Evolutionary conservation across 2,329 filamentous ascomycete genomes (phyloP).

Genomic region (Calonectria hawksworthii): DNA sequence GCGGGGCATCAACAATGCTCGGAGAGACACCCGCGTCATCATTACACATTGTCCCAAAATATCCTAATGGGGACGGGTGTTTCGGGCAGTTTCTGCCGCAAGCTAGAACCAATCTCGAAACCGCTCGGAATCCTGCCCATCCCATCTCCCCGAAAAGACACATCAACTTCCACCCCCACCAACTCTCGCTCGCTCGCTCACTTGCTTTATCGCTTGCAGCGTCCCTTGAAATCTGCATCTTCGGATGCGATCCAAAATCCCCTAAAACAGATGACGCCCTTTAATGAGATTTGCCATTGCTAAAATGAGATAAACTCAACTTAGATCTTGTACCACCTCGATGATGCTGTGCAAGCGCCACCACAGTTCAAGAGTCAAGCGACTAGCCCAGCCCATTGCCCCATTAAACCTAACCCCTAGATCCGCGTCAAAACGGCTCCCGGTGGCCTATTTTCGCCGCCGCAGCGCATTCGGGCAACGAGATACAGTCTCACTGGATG

Average conservation of each 20-base stretch:
- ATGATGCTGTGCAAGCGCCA: conserved; percentile 1
- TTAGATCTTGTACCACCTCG: not conserved
- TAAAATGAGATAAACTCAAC: not conserved
- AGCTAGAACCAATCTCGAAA: conserved; percentile 13
- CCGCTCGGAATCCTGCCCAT: not conserved
- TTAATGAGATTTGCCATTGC: not conserved
- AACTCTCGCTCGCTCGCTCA: not conserved
- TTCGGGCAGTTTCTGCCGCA: not conserved
- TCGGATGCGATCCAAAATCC: not conserved
- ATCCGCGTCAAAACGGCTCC: not conserved
- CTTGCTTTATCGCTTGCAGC: not conserved
- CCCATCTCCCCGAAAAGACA: not conserved
- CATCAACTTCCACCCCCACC: not conserved
- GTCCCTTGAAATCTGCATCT: not conserved
- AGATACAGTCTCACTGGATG: not conserved
- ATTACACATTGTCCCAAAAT: not conserved
- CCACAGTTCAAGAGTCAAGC: not conserved
- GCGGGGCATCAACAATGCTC: not conserved
- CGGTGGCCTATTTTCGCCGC: no score
- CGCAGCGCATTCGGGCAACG: not conserved
- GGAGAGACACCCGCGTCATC: not conserved
- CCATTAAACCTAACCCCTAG: not conserved
- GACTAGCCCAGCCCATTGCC: not conserved
- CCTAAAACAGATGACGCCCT: not conserved
- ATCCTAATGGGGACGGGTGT: not conserved